Percentiles rank a stretch among this genome's conserved stretches.
These are phyloP conservation scores for Chenopodium album DNA, from an alignment of 148 eudicot genomes.

Conservation along the genomic window DNA sequence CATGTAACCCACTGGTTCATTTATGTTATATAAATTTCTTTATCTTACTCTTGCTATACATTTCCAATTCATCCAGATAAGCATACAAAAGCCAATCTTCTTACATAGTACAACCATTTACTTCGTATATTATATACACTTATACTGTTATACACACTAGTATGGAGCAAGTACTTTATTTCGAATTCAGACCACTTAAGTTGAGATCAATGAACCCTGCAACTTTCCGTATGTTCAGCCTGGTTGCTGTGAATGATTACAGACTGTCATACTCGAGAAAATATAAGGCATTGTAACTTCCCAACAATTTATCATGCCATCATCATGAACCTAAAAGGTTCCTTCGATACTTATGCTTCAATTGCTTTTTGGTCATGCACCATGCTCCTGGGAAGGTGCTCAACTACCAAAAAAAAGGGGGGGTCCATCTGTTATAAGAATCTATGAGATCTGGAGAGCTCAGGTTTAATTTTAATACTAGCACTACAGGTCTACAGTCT, in stretches of 20 bases:
- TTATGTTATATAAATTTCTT: not conserved
- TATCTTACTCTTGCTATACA: not conserved
- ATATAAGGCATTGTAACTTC: not conserved
- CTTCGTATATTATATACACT: not conserved
- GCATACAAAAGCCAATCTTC: not conserved
- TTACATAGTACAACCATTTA: not conserved
- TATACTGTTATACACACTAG: not conserved
- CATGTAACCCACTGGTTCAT: not conserved
- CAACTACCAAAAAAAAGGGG: constrained; percentile 41
- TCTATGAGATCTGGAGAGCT: not conserved
- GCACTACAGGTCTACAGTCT: not conserved
- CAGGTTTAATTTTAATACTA: not conserved
- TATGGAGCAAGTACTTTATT: not conserved
- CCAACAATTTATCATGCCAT: constrained; percentile 14
- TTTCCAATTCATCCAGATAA: not conserved
- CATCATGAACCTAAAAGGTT: constrained; percentile 48
- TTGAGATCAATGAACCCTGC: not conserved
- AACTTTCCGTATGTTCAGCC: not conserved
- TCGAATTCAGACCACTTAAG: not conserved
- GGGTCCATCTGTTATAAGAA: not conserved
- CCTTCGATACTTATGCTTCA: constrained; percentile 46
- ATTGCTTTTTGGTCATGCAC: constrained; percentile 71
- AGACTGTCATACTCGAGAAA: not conserved
- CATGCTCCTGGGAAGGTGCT: constrained; percentile 77
- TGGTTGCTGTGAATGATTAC: not conserved